A percentile compares a stretch with the other conserved stretches of the same genome.
phyloP scores from a whole-genome alignment of 2,329 filamentous ascomycete species.

The Eutypa lata region DNA sequence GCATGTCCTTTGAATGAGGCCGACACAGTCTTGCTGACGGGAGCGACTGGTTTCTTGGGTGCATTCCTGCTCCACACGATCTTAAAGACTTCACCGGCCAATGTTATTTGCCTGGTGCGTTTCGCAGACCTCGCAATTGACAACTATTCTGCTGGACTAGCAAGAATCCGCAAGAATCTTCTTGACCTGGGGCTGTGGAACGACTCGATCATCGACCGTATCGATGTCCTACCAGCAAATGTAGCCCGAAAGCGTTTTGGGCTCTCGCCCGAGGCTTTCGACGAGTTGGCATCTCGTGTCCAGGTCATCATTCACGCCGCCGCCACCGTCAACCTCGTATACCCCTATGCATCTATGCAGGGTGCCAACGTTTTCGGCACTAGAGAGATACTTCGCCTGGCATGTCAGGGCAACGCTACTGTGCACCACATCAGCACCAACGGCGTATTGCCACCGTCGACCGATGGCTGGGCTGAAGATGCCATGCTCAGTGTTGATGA shows the following conservation, averaged over 20 bases:
- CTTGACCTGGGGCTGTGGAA: constrained; percentile 77
- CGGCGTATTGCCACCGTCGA: constrained; percentile 70
- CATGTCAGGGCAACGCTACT: constrained; percentile 63
- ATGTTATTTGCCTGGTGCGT: constrained; percentile 70
- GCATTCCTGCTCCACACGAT: constrained; percentile 70
- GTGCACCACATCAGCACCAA: constrained; percentile 80
- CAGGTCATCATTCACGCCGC: constrained; percentile 76
- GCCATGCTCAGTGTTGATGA: constrained; percentile 64
- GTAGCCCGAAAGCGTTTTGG: constrained; percentile 67
- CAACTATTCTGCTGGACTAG: constrained; percentile 64
- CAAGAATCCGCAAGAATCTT: constrained; percentile 70
- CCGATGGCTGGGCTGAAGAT: constrained; percentile 68
- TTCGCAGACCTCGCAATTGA: constrained; percentile 65
- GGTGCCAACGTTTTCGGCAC: constrained; percentile 78
- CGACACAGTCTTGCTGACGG: constrained; percentile 68
- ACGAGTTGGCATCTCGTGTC: constrained; percentile 60
- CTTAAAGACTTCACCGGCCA: constrained; percentile 64
- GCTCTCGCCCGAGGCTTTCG: constrained; percentile 62
- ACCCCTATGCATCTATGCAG: constrained; percentile 74
- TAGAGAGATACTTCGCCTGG: constrained; percentile 69
- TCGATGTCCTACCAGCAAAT: constrained; percentile 73
- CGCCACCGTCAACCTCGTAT: constrained; percentile 77
- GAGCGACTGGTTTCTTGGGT: constrained; percentile 73
- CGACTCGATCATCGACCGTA: constrained; percentile 72
- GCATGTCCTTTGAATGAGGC: constrained; percentile 62